Base-by-base conservation (phyloP, 177 flowering plant species). In the Vitis hybrid region DNA sequence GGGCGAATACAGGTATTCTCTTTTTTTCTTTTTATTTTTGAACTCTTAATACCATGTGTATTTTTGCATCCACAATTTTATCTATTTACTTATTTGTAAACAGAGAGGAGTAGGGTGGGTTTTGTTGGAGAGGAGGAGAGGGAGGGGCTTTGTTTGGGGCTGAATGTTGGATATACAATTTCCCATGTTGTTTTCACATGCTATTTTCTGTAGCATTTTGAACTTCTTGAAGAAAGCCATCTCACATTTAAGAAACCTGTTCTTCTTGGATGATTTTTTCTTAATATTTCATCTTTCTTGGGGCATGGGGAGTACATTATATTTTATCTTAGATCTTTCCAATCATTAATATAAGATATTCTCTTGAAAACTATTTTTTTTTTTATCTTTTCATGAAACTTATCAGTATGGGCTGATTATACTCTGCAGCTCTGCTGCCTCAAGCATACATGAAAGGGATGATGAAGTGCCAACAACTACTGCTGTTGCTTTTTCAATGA, bases 1-100 rank as follows among this genome's bases (percentile, higher is more conserved):
- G 81, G 99, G 98, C 68, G 92, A 96, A 80, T 89, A 88, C 80
- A 93, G 98, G 99, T 96, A 81, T 45, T 50, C 62, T n/a, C 15
- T 71, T 63, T 56, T 19, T 54, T 12, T 55, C 16, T 60, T 20
- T 2, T 2, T 31, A 31, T 31, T 1, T 4, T 31, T 31, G 34
- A 31, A 31, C 34, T 31, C 5, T 31, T 31, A 31, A 31, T 31
- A 31, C 34, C 34, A 31, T 58, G 0, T n/a, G 5, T 61, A 3
- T 14, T 29, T 65, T 13, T 39, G 48, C 5, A 19, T 50, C 20
- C 20, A 3, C 13, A 11, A 10, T 63, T 16, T 15, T 18, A 8
- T 45, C 13, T 63, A 18, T 45, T 19, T 48, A 63, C 49, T 48
- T 63, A 63, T 6, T 50, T 49, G 18, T 18, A 15, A n/a, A 31